Conservation (phyloP, 495 filamentous ascomycete genomes). For the Penicillium cataractarum region DNA sequence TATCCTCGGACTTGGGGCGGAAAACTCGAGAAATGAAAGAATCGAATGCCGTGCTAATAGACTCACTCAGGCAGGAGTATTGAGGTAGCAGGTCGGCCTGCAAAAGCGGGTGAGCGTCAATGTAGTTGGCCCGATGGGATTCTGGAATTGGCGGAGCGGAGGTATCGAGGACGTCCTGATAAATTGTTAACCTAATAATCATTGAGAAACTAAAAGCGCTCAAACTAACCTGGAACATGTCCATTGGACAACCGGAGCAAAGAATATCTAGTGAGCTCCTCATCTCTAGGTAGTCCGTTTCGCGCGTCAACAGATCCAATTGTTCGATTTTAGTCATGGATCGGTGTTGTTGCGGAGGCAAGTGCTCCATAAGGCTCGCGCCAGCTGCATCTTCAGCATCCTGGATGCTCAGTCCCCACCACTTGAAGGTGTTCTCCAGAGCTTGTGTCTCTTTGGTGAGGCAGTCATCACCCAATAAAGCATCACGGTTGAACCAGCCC, state of each 20-base stretch:
- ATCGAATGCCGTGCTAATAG: conserved; percentile 41
- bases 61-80: conserved; percentile 40
- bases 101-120: conserved; percentile 63
- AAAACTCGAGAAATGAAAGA: conserved; percentile 37
- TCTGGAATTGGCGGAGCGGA: conserved; percentile 61
- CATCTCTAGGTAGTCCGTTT: conserved; percentile 38
- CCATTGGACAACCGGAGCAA: conserved; percentile 33
- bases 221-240: conserved; percentile 34
- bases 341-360: conserved; percentile 12
- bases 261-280: conserved; percentile 46
- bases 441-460: conserved; percentile 35
- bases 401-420: conserved; percentile 47
- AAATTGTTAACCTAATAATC: conserved; percentile 28
- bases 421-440: conserved; percentile 38
- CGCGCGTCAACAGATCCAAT: conserved; percentile 33
- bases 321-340: conserved; percentile 27
- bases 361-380: conserved; percentile 7
- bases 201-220: neutral
- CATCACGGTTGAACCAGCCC: conserved; percentile 72
- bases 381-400: conserved; percentile 37
- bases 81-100: conserved; percentile 51
- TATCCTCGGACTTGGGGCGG: conserved; percentile 33
- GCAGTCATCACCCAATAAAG: conserved; percentile 26
- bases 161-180: conserved; percentile 59
- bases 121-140: conserved; percentile 64